Evolutionary conservation across 164 flowering plant genomes (phyloP), one percentile per base, ranked within the genome.

Genomic region (Stephania cephalantha): DNA sequence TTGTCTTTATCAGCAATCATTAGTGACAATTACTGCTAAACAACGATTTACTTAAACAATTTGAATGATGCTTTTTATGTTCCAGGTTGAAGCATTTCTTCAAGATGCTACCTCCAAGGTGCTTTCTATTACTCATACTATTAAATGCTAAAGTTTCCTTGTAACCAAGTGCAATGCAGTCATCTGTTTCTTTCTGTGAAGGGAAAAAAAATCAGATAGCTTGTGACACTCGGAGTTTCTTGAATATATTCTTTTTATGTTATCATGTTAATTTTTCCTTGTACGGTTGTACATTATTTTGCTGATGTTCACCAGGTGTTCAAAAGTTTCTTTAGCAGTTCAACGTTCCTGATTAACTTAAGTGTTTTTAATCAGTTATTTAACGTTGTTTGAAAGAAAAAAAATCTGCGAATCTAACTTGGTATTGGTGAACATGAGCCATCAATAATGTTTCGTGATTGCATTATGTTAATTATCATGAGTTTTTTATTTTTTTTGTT

Each of bases 81-180:
- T 45, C 35, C 87, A 95, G 99, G 97, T 95, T 58, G 97, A 95
- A 79, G 80, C 87, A 73, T 88, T 92, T 78, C 79, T 95, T 74
- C 80, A 87, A 82, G 97, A 95, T 85, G 99, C 99, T 65, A 76
- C 82, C 55, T 85, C 95, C 53, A 93, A 93, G 99, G 99, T 95
- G 80, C 72, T 79, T 74, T 75, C 70, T 78, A 68, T 73, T 70
- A 55, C 25, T 75, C 42, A 2, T 78, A 8, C n/a, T 55, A 42
- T 18, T 53, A 12, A 13, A 53, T 12, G 13, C 61, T 53, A 18
- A 13, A 4, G 18, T 11, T 13, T 9, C 12, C 61, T 11, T 53
- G 18, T 12, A 5, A 53, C 18, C 18, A 53, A 53, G 12, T 53
- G 61, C 4, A 53, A 53, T 53, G 17, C 4, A 53, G 15, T 18